A percentile compares a stretch with the other conserved stretches of the same genome.
Evolutionary conservation across 805 yeast genomes (phyloP).

Genomic region (Metschnikowia orientalis): DNA sequence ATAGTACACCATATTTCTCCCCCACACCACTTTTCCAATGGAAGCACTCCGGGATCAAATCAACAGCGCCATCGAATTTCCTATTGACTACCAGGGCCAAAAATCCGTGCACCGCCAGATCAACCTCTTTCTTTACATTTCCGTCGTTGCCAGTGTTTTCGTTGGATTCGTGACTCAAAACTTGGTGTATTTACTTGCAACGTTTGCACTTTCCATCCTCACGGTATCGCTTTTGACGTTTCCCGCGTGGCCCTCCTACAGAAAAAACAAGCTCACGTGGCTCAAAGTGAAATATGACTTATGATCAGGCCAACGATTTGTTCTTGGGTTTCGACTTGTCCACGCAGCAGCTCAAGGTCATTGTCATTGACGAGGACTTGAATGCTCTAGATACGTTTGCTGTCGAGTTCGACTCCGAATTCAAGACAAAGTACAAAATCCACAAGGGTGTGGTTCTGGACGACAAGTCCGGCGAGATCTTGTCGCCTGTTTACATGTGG

Average conservation of each 20-base stretch:
- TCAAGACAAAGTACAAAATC: conserved; percentile 55
- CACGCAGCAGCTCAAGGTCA: conserved; percentile 81
- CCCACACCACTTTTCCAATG: conserved; percentile 10
- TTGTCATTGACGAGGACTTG: conserved; percentile 55
- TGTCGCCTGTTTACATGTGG: conserved; percentile 89
- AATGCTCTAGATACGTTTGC: conserved; percentile 52
- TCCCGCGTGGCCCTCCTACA: conserved; percentile 60
- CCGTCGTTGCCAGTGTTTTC: conserved; percentile 37
- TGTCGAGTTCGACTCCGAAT: conserved; percentile 69
- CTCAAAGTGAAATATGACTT: conserved; percentile 30
- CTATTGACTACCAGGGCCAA: conserved; percentile 55
- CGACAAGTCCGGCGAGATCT: conserved; percentile 54
- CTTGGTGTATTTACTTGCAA: conserved; percentile 32
- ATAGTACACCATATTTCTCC: conserved; percentile 5
- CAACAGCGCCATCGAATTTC: conserved; percentile 23
- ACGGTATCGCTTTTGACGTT: conserved; percentile 33
- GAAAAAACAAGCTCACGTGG: conserved; percentile 47
- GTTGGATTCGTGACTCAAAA: conserved; percentile 49
- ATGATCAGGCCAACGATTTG: conserved; percentile 10
- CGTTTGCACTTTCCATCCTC: conserved; percentile 34
- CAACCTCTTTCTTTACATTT: conserved; percentile 20
- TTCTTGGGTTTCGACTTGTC: conserved; percentile 81
- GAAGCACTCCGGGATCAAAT: conserved; percentile 14
- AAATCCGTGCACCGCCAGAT: conserved; percentile 33
- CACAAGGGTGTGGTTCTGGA: conserved; percentile 65